Base-by-base conservation (phyloP, 1,139 yeast genomes). In the Wickerhamiella pararugosa region DNA sequence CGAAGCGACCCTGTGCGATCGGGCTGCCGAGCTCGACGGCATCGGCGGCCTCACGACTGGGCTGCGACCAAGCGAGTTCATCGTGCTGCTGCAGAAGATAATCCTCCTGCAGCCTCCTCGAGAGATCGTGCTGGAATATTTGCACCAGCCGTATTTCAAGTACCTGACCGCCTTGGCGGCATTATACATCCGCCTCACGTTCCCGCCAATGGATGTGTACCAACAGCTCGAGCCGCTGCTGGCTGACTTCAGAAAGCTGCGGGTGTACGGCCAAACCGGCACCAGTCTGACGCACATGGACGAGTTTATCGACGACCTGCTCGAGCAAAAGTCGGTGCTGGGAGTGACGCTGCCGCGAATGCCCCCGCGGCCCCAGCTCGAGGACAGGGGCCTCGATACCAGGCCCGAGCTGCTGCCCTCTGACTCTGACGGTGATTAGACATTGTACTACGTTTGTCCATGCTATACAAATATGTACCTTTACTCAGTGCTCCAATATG, bases 401-500 rank as follows among this genome's bases (percentile, higher is more conserved):
- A 15, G 21, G 21, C 21, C 21, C 21, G 21, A 15, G 21, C 21
- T 15, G 21, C 21, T 15, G 21, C 21, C 21, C 21, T 15, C 21
- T 15, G 21, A 15, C 21, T 15, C 21, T 15, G 21, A 15, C 21
- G 21, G 21, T 15, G 21, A 15, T 15, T 15, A 15, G 21, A 15
- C 21, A 15, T 15, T 15, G 21, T 15, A 15, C 21, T 15, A 32
- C n/a, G 36, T 6, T 7, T 6, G 28, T 8, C 27, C 28, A 25
- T 7, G 27, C 27, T 11, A 21, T 33, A 15, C 8, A 11, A 11
- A 30, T 15, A 30, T 30, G 11, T 30, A 30, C n/a, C 11, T 11
- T 7, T 11, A 27, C 29, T 43, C 65, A 90, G 65, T 90, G 98
- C 68, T 90, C 98, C 58, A 90, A 75, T 54, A 90, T 87, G 56